A percentile compares a stretch with the other conserved stretches of the same genome.
phyloP scores from a whole-genome alignment of 1,284 basidiomycete genomes.

The Sporisorium iseilematis-ciliati region DNA sequence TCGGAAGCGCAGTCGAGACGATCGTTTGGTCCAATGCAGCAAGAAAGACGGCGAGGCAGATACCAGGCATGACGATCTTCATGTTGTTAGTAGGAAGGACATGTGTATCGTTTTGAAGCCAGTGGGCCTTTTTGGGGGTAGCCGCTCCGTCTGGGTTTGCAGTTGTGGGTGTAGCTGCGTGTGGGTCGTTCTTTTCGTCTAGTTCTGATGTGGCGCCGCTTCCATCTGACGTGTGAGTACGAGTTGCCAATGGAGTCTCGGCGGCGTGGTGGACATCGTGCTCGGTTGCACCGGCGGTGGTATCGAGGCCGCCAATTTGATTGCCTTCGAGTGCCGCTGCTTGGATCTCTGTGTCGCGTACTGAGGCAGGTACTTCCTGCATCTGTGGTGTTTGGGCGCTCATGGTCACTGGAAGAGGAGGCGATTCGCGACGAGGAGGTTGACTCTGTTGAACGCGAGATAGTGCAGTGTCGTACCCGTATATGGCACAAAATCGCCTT shows the following conservation, averaged over 20 bases:
- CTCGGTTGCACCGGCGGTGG: slow-evolving; percentile 16
- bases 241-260: slow-evolving; percentile 16
- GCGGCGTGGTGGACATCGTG: slow-evolving; percentile 12
- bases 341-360: slow-evolving; percentile 12
- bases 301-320: slow-evolving; percentile 30
- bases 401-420: slow-evolving; percentile 5
- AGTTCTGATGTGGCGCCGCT: slow-evolving; percentile 12
- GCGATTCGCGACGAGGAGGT: not conserved
- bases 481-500: too few species aligned
- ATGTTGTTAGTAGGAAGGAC: slow-evolving; percentile 62
- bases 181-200: slow-evolving; percentile 22
- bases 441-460: not conserved
- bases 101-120: slow-evolving; percentile 51
- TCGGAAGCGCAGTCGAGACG: slow-evolving; percentile 69
- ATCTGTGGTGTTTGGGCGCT: slow-evolving; percentile 5
- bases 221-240: slow-evolving; percentile 13
- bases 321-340: slow-evolving; percentile 18
- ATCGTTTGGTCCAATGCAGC: slow-evolving; percentile 69
- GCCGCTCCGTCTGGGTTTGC: not conserved
- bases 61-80: slow-evolving; percentile 55
- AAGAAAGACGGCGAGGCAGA: slow-evolving; percentile 51
- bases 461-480: too few species aligned
- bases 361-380: slow-evolving; percentile 10
- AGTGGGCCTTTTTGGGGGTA: slow-evolving; percentile 31
- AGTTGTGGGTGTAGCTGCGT: slow-evolving; percentile 1